These are phyloP conservation scores for Sordariomycetes sp. DNA, from an alignment of 2,329 filamentous ascomycete species.

Conservation along the genomic window DNA sequence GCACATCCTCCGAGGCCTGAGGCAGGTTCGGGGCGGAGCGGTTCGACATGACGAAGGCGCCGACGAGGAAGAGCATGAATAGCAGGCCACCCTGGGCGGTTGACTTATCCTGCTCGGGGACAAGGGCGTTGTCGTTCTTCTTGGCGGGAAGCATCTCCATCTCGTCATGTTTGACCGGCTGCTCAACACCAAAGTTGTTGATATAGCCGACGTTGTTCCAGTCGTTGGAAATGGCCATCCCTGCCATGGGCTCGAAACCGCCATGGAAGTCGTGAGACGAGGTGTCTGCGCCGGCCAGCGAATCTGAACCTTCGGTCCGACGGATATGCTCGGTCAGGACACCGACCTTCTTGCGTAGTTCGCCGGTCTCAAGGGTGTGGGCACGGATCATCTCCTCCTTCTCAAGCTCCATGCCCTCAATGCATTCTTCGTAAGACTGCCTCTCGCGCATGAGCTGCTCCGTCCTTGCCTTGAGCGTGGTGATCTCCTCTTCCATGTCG, in stretches of 20 bases:
- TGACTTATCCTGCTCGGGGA: conserved; percentile 46
- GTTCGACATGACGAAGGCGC: conserved; percentile 90
- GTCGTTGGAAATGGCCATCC: conserved; percentile 66
- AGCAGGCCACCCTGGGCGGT: conserved; percentile 72
- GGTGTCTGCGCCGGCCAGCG: conserved; percentile 21
- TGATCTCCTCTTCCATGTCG: conserved; percentile 69
- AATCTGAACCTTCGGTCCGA: conserved; percentile 53
- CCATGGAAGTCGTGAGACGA: conserved; percentile 37
- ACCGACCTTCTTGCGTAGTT: conserved; percentile 85
- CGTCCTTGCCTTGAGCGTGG: conserved; percentile 55
- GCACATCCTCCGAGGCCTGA: conserved; percentile 69
- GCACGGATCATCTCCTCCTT: conserved; percentile 84
- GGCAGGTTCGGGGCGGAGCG: conserved; percentile 62
- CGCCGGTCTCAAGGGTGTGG: conserved; percentile 83
- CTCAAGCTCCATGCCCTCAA: conserved; percentile 69
- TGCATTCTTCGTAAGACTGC: conserved; percentile 62
- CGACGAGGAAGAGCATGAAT: conserved; percentile 92
- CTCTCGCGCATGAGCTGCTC: conserved; percentile 64
- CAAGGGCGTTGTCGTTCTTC: conserved; percentile 27
- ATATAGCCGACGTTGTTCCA: conserved; percentile 74
- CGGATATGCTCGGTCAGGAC: conserved; percentile 66
- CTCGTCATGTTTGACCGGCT: conserved; percentile 50
- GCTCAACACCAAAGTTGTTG: conserved; percentile 58
- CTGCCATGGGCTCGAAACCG: conserved; percentile 69
- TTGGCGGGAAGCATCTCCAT: conserved; percentile 33